phyloP scores from a whole-genome alignment of 116 monocot species.

The Papilionanthe hybrid region DNA sequence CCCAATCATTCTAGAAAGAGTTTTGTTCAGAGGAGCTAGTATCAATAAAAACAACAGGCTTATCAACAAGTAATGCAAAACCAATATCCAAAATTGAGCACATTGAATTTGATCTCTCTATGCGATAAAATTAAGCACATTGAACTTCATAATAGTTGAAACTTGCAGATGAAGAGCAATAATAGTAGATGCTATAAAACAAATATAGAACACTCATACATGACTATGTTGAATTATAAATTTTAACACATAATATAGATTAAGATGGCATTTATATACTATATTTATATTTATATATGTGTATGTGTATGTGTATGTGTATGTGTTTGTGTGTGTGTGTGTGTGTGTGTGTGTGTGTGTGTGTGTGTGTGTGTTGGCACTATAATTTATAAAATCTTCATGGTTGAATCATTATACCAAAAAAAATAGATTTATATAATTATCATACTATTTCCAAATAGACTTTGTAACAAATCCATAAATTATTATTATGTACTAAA shows the following conservation, averaged over 20 bases:
- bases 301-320: not conserved
- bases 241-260: not conserved
- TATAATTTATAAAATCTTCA: too few relatives aligned
- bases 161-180: conserved; percentile 3
- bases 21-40: not conserved
- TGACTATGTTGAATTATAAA: conserved; percentile 1
- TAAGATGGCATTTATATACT: not conserved
- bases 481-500: too few relatives aligned
- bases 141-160: conserved; percentile 5
- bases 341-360: not conserved
- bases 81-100: conserved; percentile 3
- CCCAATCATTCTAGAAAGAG: conserved; percentile 7
- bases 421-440: too few relatives aligned
- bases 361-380: not conserved
- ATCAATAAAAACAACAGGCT: not conserved
- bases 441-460: too few relatives aligned
- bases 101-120: conserved; percentile 10
- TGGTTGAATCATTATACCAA: too few relatives aligned
- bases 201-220: not conserved
- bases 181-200: not conserved
- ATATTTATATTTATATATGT: not conserved
- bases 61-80: not conserved
- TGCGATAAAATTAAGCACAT: not conserved
- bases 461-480: too few relatives aligned
- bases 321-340: not conserved